Percentiles rank a stretch among this genome's conserved stretches.
Conservation (phyloP, 805 yeast genomes). For the Candida silvicultrix region DNA sequence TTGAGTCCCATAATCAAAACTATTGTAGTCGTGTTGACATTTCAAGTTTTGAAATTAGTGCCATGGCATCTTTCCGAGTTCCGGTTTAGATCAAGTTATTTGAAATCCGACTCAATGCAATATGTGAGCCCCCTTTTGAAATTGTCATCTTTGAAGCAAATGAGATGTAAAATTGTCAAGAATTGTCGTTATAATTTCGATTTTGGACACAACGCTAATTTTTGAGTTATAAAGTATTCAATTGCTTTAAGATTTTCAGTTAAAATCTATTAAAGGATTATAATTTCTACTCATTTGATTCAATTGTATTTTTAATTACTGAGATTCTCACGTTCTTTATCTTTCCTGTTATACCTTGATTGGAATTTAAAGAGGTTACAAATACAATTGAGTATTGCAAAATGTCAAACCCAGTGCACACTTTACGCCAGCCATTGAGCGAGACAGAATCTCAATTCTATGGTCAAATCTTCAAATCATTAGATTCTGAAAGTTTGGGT, state of each 20-base stretch:
- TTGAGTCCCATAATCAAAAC: too few relatives aligned
- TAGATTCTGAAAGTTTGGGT: slow-evolving; percentile 77
- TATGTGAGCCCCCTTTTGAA: not conserved
- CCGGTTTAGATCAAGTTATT: not conserved
- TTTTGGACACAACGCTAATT: not conserved
- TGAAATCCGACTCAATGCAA: not conserved
- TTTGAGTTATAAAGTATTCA: not conserved
- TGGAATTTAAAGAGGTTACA: too few relatives aligned
- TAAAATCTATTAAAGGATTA: too few relatives aligned
- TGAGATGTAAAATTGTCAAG: not conserved
- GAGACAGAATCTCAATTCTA: slow-evolving; percentile 72
- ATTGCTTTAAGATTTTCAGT: slow-evolving; percentile 2
- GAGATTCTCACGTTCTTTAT: not conserved
- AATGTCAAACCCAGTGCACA: slow-evolving; percentile 9
- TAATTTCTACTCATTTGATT: not conserved
- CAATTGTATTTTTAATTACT: not conserved
- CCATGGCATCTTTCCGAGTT: not conserved
- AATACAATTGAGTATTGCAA: not conserved
- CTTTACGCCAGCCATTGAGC: slow-evolving; percentile 36
- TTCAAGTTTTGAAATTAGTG: not conserved
- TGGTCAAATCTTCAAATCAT: slow-evolving; percentile 67
- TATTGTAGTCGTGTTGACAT: too few relatives aligned
- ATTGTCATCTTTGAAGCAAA: not conserved
- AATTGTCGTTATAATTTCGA: not conserved
- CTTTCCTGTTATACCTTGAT: not conserved